Evolutionary conservation across 1,284 basidiomycete species (phyloP).

Genomic region (Malassezia brasiliensis): DNA sequence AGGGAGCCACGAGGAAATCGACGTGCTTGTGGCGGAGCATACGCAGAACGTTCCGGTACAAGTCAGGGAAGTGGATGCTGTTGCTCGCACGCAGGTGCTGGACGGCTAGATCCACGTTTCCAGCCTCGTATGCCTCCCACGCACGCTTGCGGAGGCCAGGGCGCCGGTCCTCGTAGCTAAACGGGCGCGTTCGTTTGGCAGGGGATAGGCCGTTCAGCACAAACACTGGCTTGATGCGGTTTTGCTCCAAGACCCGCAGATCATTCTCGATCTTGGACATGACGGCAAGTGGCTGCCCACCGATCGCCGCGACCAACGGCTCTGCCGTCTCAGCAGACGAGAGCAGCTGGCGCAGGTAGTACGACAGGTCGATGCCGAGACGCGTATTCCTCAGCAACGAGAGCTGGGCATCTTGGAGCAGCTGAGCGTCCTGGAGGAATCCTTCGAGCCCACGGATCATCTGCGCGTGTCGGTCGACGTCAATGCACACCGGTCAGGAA

Average conservation of each 20-base stretch:
- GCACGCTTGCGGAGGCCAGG: conserved; percentile 31
- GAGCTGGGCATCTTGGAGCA: conserved; percentile 49
- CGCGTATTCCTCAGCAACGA: conserved; percentile 78
- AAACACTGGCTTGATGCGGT: conserved; percentile 91
- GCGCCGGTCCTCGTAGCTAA: conserved; percentile 40
- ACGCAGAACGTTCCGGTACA: conserved; percentile 81
- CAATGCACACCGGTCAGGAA: not conserved
- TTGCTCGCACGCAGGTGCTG: conserved; percentile 67
- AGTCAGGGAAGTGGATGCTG: conserved; percentile 58
- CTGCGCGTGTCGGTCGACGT: not conserved
- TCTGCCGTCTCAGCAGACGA: conserved; percentile 67
- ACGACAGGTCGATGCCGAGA: conserved; percentile 89
- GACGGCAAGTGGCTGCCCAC: conserved; percentile 67
- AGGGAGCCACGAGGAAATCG: conserved; percentile 91
- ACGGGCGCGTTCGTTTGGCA: conserved; percentile 30
- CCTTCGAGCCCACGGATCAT: conserved; percentile 19
- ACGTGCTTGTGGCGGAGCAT: conserved; percentile 90
- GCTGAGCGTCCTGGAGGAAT: conserved; percentile 12
- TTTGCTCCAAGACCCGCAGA: conserved; percentile 76
- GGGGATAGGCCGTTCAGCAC: conserved; percentile 67
- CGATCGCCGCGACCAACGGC: conserved; percentile 83
- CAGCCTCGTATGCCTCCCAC: conserved; percentile 45
- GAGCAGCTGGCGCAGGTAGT: conserved; percentile 73
- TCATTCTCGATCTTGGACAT: conserved; percentile 71
- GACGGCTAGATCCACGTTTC: conserved; percentile 66